phyloP scores from a whole-genome alignment of 495 filamentous ascomycete species.

The Chaetomidium leptoderma region DNA sequence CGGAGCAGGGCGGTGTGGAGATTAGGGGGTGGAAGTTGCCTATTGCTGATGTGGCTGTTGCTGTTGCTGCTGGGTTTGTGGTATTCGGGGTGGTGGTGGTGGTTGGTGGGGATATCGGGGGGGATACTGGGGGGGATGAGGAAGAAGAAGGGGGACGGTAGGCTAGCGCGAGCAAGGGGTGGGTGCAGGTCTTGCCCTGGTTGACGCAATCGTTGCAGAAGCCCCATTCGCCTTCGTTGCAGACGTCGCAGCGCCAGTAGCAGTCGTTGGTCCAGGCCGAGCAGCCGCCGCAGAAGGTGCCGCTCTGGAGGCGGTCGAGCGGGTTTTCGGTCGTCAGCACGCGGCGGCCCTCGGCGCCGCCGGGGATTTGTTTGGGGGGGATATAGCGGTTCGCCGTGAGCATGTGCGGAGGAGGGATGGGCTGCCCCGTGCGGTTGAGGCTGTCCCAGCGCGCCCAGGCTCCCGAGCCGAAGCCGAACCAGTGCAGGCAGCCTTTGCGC shows the following conservation, averaged over 20 bases:
- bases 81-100: no score
- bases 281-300: conserved; percentile 79
- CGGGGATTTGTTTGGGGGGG: conserved; percentile 45
- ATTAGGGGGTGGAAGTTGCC: conserved; percentile 52
- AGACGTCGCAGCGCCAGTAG: conserved; percentile 77
- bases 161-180: conserved; percentile 64
- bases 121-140: neutral
- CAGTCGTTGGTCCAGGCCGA: conserved; percentile 65
- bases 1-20: conserved; percentile 67
- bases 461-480: conserved; percentile 69
- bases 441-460: conserved; percentile 58
- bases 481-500: conserved; percentile 70
- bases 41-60: conserved; percentile 11
- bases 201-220: conserved; percentile 82
- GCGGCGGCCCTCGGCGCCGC: conserved; percentile 46
- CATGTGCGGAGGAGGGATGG: conserved; percentile 57
- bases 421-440: conserved; percentile 20
- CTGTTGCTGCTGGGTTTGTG: conserved; percentile 11
- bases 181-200: conserved; percentile 68
- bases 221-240: conserved; percentile 90
- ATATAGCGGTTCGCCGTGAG: conserved; percentile 63
- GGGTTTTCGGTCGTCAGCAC: conserved; percentile 62
- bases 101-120: conserved; percentile 9
- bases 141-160: conserved; percentile 29
- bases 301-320: conserved; percentile 60